Base-by-base conservation (phyloP, 345 rosid species). In the Alliaria petiolata region DNA sequence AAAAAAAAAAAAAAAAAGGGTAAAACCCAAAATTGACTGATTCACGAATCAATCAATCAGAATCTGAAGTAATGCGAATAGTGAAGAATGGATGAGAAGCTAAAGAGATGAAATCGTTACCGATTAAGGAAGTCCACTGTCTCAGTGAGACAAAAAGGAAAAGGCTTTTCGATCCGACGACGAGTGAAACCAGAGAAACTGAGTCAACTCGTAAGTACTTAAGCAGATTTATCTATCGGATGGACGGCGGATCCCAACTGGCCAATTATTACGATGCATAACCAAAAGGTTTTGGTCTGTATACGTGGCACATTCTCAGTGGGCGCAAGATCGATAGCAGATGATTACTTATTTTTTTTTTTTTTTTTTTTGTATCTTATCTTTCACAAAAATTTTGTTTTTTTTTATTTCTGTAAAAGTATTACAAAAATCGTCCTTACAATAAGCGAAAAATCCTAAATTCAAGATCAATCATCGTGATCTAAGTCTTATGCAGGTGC, bases 151-250 rank as follows among this genome's bases (percentile, higher is more conserved):
- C 28, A 3, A 39, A 73, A 74, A 40, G n/a, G 45, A 13, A 17
- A n/a, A 57, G 34, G 13, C 4, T 7, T 43, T 51, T 66, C 1
- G n/a, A 39, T 44, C 28, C 12, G 14, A 9, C 0, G 59, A 65
- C 57, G 51, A 68, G 62, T 47, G 67, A 47, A 47, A 65, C n/a
- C 17, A 17, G 33, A 64, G 70, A 45, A 14, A 17, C 59, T 66
- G 72, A 65, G 78, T 60, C 64, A 67, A 61, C 69, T 51, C 55
- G 67, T 2, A 13, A 49, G 36, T 12, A 38, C 42, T 38, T 1
- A 11, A 28, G 43, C 7, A 53, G 43, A 14, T 58, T 22, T 69
- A 33, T 49, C n/a, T 16, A 12, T 49, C 20, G 2, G 39, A 4
- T 70, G 46, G 55, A 52, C 76, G 76, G 62, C 63, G 62, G 69